A percentile compares a stretch with the other conserved stretches of the same genome.
These are phyloP conservation scores for Phytophthora pinifolia DNA, from an alignment of 352 stramenopile species.

Conservation along the genomic window DNA sequence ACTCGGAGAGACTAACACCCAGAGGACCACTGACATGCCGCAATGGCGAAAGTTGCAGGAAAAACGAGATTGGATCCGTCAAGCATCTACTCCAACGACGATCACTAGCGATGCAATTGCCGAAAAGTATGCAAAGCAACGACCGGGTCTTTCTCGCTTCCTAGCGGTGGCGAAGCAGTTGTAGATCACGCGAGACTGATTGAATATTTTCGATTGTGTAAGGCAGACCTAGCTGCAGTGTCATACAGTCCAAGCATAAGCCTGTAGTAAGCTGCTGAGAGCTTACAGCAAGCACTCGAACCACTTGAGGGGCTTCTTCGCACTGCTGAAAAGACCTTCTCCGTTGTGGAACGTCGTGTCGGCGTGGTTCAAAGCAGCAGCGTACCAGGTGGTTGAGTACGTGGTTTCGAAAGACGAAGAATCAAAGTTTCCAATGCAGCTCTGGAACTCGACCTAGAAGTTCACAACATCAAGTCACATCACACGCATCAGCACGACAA, in stretches of 20 bases:
- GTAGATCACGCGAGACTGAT: not conserved
- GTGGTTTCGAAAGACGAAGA: constrained; percentile 32
- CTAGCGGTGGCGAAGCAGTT: constrained; percentile 22
- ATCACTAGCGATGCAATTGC: not conserved
- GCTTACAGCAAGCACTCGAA: constrained; percentile 42
- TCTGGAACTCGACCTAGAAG: constrained; percentile 59
- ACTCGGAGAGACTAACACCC: constrained; percentile 7
- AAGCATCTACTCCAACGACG: not conserved
- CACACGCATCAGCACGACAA: not conserved
- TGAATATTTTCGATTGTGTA: constrained; percentile 3
- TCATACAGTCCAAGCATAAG: not conserved
- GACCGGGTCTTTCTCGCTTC: constrained; percentile 21
- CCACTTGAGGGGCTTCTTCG: constrained; percentile 63
- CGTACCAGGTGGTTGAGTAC: constrained; percentile 50
- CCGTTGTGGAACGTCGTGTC: constrained; percentile 67
- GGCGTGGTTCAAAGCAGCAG: constrained; percentile 51
- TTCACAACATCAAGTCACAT: constrained; percentile 2
- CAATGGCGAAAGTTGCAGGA: not conserved
- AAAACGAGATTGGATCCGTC: constrained; percentile 14
- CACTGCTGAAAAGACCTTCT: constrained; percentile 47
- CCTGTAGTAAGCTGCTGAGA: not conserved
- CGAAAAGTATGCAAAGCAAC: constrained; percentile 13
- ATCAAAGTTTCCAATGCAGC: constrained; percentile 47
- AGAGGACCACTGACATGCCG: not conserved
- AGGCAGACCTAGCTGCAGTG: not conserved